Conservation (phyloP, 345 rosid genomes). For the Brassica napus region Da-Ae NC_063441.1:17927001-17927500, state of each 20-base stretch:
- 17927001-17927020: conserved; percentile 47
- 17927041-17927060: conserved; percentile 60
- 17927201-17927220: conserved; percentile 33
- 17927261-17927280: conserved; percentile 82
- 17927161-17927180: conserved; percentile 45
- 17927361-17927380: conserved; percentile 97
- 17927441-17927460: conserved; percentile 95
- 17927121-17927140: conserved; percentile 43
- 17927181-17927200: conserved; percentile 41
- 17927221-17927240: conserved; percentile 37
- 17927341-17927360: conserved; percentile 95
- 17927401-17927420: conserved; percentile 97
- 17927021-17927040: conserved; percentile 29
- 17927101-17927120: conserved; percentile 62
- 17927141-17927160: conserved; percentile 52
- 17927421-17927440: conserved; percentile 99
- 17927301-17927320: conserved; percentile 83
- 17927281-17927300: conserved; percentile 90
- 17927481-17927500: conserved; percentile 80
- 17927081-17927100: conserved; percentile 83
- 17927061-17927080: conserved; percentile 70
- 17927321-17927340: conserved; percentile 87
- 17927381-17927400: conserved; percentile 95
- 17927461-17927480: conserved; percentile 68
- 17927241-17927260: conserved; percentile 45